Percentiles rank a stretch among this genome's conserved stretches.
phyloP scores from a whole-genome alignment of 768 basidiomycete genomes.

The Termitomyces sp. region DNA sequence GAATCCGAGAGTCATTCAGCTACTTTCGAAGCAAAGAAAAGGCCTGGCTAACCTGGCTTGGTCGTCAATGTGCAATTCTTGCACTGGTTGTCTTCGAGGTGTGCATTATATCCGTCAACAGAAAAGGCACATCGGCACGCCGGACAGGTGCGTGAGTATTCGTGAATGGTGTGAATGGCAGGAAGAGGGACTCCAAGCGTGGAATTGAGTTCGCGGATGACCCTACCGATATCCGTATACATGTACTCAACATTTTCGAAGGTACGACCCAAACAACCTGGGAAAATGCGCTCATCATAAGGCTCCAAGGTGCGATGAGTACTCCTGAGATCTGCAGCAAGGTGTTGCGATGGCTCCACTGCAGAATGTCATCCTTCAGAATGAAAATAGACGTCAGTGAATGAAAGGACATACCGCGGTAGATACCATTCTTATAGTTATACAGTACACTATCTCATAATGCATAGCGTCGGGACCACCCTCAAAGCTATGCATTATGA shows the following conservation, averaged over 20 bases:
- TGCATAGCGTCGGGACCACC: too few species aligned
- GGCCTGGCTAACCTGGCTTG: too few species aligned
- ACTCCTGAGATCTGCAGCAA: not conserved
- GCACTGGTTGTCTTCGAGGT: not conserved
- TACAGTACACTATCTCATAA: too few species aligned
- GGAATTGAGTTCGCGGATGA: not conserved
- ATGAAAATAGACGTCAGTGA: too few species aligned
- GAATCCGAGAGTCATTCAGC: too few species aligned
- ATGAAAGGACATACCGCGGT: too few species aligned
- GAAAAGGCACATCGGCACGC: not conserved
- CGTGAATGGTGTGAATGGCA: not conserved
- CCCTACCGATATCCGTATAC: not conserved
- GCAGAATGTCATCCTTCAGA: too few species aligned
- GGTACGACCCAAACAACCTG: not conserved
- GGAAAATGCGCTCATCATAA: not conserved
- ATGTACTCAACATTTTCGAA: not conserved
- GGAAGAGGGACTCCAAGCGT: not conserved
- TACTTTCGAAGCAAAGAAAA: too few species aligned
- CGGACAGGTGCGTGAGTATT: not conserved
- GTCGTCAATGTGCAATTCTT: not conserved
- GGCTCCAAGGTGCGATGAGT: conserved; percentile 1
- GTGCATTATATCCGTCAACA: not conserved
- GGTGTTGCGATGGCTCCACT: not conserved
- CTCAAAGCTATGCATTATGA: too few species aligned
- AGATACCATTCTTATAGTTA: too few species aligned